Base-by-base conservation (phyloP, 73 alveolate genomes). In the Paramecium tetraurelia region DNA sequence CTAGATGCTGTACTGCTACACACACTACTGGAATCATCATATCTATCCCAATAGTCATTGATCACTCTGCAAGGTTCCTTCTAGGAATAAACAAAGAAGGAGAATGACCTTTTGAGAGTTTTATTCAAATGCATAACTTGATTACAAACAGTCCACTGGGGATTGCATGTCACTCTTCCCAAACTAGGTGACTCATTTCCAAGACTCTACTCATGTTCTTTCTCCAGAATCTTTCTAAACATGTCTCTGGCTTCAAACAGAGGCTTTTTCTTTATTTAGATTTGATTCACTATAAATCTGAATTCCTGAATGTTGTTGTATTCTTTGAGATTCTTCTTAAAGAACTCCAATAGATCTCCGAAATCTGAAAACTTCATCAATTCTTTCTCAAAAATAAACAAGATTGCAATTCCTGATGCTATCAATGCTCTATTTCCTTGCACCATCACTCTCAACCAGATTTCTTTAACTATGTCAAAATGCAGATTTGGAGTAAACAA, bases 401-500 rank as follows among this genome's bases (percentile, higher is more conserved):
- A 46, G 7, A 80, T 80, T 0, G 75, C 72, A 20, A 80, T 80
- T 2, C 33, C 70, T 41, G 90, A 40, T 4, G 57, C 57, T 24
- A 80, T 41, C 31, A 80, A 80, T 1, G 90, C 90, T 48, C 57
- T 41, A 27, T 27, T 80, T 2, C 90, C 90, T 24, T 80, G 7
- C 0, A 46, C 72, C 70, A 80, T 40, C 5, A 80, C 76, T 80
- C 72, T 41, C 24, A 80, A 24, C 90, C 90, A 80, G 7, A 80
- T 80, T 9, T 80, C 90, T 21, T 80, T 80, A 10, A 80, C 90
- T 38, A 80, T 80, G 5, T 80, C 90, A 4, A 80, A 8, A 80
- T 80, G 90, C 7, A 80, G 14, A 80, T 94, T 95, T 80, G 94
- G 90, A 22, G 96, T 43, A 75, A 90, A 95, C 33, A 93, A 86